Conservation (phyloP, 257 asterid genomes). For the Marsdenia floribunda region DNA sequence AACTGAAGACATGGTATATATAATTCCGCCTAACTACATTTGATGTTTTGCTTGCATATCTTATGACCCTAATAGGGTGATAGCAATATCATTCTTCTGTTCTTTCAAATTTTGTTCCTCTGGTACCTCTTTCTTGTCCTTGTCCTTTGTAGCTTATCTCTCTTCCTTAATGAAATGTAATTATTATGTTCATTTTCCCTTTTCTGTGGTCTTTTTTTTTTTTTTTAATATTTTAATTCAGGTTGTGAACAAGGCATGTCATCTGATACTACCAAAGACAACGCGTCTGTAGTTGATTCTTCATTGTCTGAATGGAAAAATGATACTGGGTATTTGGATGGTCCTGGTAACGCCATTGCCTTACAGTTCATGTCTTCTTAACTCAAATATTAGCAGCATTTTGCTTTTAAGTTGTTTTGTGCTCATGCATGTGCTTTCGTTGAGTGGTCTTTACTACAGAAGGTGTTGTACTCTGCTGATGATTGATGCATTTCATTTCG, state of each 20-base stretch:
- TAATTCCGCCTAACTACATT: not conserved
- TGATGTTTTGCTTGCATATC: not conserved
- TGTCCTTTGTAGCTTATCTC: slow-evolving; percentile 1
- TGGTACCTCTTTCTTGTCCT: not conserved
- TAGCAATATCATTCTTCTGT: not conserved
- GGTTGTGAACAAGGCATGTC: slow-evolving; percentile 41
- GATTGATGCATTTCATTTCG: not conserved
- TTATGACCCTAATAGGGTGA: not conserved
- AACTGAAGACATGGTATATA: not conserved
- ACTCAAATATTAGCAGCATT: not conserved
- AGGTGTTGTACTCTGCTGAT: not conserved
- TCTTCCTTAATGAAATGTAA: not conserved
- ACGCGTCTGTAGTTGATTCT: slow-evolving; percentile 40
- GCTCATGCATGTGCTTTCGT: slow-evolving; percentile 6
- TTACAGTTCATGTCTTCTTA: slow-evolving; percentile 4
- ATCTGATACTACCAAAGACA: slow-evolving; percentile 49
- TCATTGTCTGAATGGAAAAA: slow-evolving; percentile 43
- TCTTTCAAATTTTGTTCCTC: not conserved
- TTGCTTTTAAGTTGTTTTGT: slow-evolving; percentile 5
- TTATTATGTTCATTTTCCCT: not conserved
- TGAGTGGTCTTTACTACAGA: not conserved
- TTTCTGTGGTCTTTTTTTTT: not conserved
- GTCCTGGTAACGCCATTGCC: slow-evolving; percentile 44
- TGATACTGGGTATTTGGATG: slow-evolving; percentile 36
- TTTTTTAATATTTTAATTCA: not conserved